Evolutionary conservation across 805 yeast genomes (phyloP).

Genomic region (Hermanozyma aechmeae): DNA sequence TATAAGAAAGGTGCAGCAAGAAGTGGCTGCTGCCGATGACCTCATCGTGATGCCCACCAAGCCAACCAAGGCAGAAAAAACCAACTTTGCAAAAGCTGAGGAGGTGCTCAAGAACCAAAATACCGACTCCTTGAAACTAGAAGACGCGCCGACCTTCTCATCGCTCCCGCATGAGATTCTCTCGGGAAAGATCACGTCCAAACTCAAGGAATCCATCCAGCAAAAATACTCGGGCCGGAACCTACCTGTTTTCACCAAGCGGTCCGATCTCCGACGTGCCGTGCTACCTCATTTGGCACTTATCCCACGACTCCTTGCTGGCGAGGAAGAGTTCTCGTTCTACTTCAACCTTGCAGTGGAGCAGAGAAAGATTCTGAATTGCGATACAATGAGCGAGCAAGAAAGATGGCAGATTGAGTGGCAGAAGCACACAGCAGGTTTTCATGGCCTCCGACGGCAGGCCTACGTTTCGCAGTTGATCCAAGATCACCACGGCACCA

Average conservation of each 20-base stretch:
- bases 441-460: constrained; percentile 52
- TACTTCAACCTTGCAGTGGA: constrained; percentile 43
- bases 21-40: too few relatives aligned
- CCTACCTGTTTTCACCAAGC: too few relatives aligned
- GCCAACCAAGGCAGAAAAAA: too few relatives aligned
- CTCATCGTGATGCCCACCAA: too few relatives aligned
- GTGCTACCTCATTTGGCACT: constrained; percentile 15
- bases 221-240: constrained; percentile 12
- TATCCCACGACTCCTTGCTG: constrained; percentile 34
- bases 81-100: too few relatives aligned
- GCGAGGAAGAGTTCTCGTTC: constrained; percentile 30
- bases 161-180: constrained; percentile 3
- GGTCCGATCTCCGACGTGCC: constrained; percentile 18
- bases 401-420: constrained; percentile 42
- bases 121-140: too few relatives aligned
- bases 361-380: constrained; percentile 26
- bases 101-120: too few relatives aligned
- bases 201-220: constrained; percentile 2
- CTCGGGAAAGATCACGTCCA: constrained; percentile 2
- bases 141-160: constrained; percentile 2
- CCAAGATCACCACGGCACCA: constrained; percentile 7
- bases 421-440: constrained; percentile 45
- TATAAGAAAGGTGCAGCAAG: too few relatives aligned
- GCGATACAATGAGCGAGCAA: constrained; percentile 34
- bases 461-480: constrained; percentile 38